Evolutionary conservation across 345 rosid species (phyloP).

Genomic region (Sisymbrium altissimum): DNA sequence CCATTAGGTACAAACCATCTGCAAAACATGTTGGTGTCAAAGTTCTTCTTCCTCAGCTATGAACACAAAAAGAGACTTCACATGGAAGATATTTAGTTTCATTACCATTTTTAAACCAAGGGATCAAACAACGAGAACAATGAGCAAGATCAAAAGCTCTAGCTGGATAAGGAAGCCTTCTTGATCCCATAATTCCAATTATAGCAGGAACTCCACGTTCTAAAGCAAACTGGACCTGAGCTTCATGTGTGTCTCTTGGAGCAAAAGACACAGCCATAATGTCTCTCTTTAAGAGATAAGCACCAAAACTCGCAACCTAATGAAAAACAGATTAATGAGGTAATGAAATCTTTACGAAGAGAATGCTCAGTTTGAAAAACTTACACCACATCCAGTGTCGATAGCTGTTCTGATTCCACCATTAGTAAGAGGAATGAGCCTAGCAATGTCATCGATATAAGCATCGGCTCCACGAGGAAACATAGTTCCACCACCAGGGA

Average conservation of each 20-base stretch:
- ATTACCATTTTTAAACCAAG: constrained; percentile 69
- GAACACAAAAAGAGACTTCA: not conserved
- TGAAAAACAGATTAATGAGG: not conserved
- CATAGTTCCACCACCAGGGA: constrained; percentile 98
- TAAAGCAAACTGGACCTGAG: constrained; percentile 92
- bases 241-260: constrained; percentile 96
- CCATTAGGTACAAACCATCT: constrained; percentile 83
- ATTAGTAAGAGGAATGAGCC: constrained; percentile 67
- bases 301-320: constrained; percentile 98
- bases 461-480: constrained; percentile 96
- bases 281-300: constrained; percentile 81
- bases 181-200: constrained; percentile 80
- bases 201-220: constrained; percentile 98
- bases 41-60: constrained; percentile 5
- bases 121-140: constrained; percentile 95
- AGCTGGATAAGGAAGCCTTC: constrained; percentile 89
- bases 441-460: constrained; percentile 75
- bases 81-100: not conserved
- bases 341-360: not conserved
- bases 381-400: constrained; percentile 98
- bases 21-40: constrained; percentile 12
- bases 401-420: constrained; percentile 86
- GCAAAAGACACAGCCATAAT: constrained; percentile 84
- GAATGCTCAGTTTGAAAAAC: constrained; percentile 10
- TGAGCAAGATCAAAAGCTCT: constrained; percentile 98